Conservation (phyloP, 108 stramenopile genomes). For the Aurantiochytrium sp. region DNA sequence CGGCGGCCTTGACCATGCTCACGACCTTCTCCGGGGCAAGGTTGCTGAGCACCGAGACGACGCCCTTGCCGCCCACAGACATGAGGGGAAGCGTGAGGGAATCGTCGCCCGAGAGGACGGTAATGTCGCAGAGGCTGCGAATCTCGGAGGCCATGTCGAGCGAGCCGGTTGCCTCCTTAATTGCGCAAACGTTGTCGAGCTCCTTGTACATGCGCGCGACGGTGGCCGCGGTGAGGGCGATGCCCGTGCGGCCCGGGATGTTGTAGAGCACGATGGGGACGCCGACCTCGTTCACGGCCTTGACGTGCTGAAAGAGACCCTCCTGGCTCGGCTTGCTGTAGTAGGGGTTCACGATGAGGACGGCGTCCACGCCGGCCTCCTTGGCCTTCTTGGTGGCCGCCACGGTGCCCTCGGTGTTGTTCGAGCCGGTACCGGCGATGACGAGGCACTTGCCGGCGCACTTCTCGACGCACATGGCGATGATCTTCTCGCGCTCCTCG, state of each 20-base stretch:
- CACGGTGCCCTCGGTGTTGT: constrained; percentile 56
- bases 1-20: constrained; percentile 1
- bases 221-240: constrained; percentile 36
- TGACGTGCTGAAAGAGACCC: constrained; percentile 69
- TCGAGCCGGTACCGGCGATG: constrained; percentile 34
- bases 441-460: not conserved
- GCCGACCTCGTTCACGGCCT: constrained; percentile 57
- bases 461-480: not conserved
- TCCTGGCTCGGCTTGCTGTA: constrained; percentile 84
- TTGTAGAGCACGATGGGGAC: constrained; percentile 81
- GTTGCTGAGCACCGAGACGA: not conserved
- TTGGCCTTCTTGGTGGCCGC: constrained; percentile 71
- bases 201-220: constrained; percentile 42
- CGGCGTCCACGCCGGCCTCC: constrained; percentile 76
- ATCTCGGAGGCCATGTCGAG: not conserved
- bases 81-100: not conserved
- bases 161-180: constrained; percentile 75
- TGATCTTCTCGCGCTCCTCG: constrained; percentile 7
- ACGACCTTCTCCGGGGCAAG: not conserved
- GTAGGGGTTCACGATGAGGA: constrained; percentile 79
- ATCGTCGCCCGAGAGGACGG: constrained; percentile 12
- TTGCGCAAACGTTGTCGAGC: constrained; percentile 65
- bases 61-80: constrained; percentile 19
- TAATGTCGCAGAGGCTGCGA: not conserved
- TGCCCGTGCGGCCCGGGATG: constrained; percentile 68